Evolutionary conservation across 306 rosid genomes (phyloP).

Genomic region (Cyamopsis tetragonoloba): DNA sequence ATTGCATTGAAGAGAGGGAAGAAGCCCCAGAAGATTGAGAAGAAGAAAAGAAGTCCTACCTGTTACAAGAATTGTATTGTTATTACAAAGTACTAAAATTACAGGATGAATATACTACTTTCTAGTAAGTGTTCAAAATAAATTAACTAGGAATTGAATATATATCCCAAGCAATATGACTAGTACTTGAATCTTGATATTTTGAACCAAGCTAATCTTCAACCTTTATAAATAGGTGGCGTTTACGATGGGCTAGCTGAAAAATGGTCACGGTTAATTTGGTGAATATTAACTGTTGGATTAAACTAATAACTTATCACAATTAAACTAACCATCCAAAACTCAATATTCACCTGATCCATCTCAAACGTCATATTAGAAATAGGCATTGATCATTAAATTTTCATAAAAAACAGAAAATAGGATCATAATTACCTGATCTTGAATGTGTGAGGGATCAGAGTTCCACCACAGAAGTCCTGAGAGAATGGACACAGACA

Average conservation of each 20-base stretch:
- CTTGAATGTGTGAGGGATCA: slow-evolving; percentile 68
- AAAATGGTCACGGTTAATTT: too few species aligned
- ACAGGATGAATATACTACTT: neutral
- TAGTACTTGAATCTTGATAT: neutral
- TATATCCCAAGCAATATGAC: neutral
- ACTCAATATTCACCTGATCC: too few species aligned
- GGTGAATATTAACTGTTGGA: too few species aligned
- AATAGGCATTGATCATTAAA: neutral
- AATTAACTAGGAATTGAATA: neutral
- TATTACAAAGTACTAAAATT: neutral
- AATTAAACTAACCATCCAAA: too few species aligned
- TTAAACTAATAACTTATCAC: too few species aligned
- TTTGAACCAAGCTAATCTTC: neutral
- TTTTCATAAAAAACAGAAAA: neutral
- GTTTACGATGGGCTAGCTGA: too few species aligned
- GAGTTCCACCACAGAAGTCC: slow-evolving; percentile 94
- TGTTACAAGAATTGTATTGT: slow-evolving; percentile 31
- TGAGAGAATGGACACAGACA: slow-evolving; percentile 80
- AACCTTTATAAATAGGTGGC: neutral
- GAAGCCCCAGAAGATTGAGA: slow-evolving; percentile 91
- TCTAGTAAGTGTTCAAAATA: neutral
- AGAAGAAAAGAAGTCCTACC: slow-evolving; percentile 91
- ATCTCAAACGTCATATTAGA: too few species aligned
- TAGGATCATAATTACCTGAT: slow-evolving; percentile 52
- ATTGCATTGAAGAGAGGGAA: slow-evolving; percentile 84